phyloP scores from a whole-genome alignment of 106 monocot genomes.

The Amphibolis antarctica region DNA sequence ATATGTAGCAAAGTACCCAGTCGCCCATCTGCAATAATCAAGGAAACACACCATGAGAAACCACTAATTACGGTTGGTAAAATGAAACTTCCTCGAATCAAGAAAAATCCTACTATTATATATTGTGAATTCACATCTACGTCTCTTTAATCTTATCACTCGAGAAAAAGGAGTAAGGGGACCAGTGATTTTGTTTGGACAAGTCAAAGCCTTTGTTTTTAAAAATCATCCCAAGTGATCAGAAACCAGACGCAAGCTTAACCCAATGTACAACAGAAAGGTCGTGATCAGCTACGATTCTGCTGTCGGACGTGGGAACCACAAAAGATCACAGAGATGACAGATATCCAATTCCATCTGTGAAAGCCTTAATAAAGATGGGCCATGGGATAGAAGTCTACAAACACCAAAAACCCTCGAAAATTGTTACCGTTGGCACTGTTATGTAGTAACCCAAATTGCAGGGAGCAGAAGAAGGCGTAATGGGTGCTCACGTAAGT shows the following conservation, averaged over 20 bases:
- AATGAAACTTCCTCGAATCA: no score
- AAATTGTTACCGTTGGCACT: not conserved
- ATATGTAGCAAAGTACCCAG: conserved; percentile 76
- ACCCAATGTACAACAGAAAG: not conserved
- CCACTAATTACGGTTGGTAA: not conserved
- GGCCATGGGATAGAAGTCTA: not conserved
- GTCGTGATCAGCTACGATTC: not conserved
- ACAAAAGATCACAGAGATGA: conserved; percentile 6
- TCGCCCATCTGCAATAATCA: conserved; percentile 16
- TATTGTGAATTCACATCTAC: no score
- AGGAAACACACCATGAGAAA: not conserved
- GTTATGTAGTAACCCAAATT: conserved; percentile 2
- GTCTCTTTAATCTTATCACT: no score
- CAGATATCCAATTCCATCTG: not conserved
- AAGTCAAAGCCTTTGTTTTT: not conserved
- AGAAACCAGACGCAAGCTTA: not conserved
- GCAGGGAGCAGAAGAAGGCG: not conserved
- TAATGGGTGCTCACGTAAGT: conserved; percentile 12
- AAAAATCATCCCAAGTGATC: not conserved
- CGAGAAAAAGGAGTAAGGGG: no score
- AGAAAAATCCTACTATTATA: no score
- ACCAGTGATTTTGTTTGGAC: conserved; percentile 3
- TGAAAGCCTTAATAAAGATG: not conserved
- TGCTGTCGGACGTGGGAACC: conserved; percentile 5
- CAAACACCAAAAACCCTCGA: not conserved